phyloP scores from a whole-genome alignment of 148 eudicot genomes.

The Vaccinium macrocarpon region DNA sequence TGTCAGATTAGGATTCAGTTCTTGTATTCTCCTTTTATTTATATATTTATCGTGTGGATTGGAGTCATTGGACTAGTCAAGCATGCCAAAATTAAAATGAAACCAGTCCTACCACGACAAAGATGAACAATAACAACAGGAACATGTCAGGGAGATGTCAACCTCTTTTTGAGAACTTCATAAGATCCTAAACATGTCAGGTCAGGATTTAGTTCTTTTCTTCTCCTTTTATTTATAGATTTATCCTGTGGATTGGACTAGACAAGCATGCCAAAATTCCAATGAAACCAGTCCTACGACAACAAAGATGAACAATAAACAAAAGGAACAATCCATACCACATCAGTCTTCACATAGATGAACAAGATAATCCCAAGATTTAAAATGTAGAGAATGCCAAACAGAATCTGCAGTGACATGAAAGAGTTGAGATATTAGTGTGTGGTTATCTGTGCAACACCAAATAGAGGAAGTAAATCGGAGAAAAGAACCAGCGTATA shows the following conservation, averaged over 20 bases:
- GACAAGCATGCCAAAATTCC: background rate
- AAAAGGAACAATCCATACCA: slow-evolving; percentile 47
- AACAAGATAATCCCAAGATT: slow-evolving; percentile 75
- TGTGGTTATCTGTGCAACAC: background rate
- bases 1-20: background rate
- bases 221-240: background rate
- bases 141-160: background rate
- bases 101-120: background rate
- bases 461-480: background rate
- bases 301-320: background rate
- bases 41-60: background rate
- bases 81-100: background rate
- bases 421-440: slow-evolving; percentile 16
- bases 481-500: background rate
- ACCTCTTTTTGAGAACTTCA: background rate
- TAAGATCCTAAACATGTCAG: background rate
- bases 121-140: slow-evolving; percentile 10
- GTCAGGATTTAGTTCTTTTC: background rate
- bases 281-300: background rate
- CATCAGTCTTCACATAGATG: slow-evolving; percentile 81
- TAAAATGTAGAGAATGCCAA: slow-evolving; percentile 74
- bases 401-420: slow-evolving; percentile 62
- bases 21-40: background rate
- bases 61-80: slow-evolving; percentile 9
- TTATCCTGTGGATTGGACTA: background rate